Evolutionary conservation across 2,329 filamentous ascomycete species (phyloP), one percentile per base, ranked within the genome.

Genomic region (Talaromyces sp.): DNA sequence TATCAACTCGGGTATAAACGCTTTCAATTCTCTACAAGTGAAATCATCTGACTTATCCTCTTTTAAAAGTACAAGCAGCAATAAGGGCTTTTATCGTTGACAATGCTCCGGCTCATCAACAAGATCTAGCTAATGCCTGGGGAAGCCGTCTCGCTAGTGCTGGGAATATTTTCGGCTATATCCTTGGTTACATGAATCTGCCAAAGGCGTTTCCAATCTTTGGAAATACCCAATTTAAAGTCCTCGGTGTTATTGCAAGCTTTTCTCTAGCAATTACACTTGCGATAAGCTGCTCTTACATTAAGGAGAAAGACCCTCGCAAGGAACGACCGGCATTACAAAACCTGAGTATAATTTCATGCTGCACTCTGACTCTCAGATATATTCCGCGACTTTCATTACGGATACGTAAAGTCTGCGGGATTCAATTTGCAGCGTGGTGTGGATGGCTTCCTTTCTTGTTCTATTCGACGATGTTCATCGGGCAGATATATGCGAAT

Each of bases 391-490:
- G 33, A 36, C 89, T 96, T 65, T 86, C 84, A 68, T 87, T 88
- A 0, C 92, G 96, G 75, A 91, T 95, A 66, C 84, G 84, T 65
- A 88, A 86, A 65, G 91, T 97, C 36, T 97, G 93, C 71, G 79
- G 87, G 65, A 89, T 93, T 0, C 90, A 95, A 72, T 87, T 94
- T 68, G 93, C 88, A 63, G 91, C 92, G 3, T 97, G 93, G 93
- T 88, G 96, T 60, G 93, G 92, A 59, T 96, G 94, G 86, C 97
- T 97, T 70, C 93, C 93, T 1, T 92, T 96, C 75, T 83, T 97
- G 3, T 97, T 96, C 78, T 97, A 97, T 79, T 92, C 91, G 4
- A 96, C 92, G 1, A 96, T 91, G 28, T 97, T 95, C 74, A 89
- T 97, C 67, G 93, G 90, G 64, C 92, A 96, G 72, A 91, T 98